These are phyloP conservation scores for Tricladium varicosporioides DNA, from an alignment of 2,329 filamentous ascomycete species.

Conservation along the genomic window DNA sequence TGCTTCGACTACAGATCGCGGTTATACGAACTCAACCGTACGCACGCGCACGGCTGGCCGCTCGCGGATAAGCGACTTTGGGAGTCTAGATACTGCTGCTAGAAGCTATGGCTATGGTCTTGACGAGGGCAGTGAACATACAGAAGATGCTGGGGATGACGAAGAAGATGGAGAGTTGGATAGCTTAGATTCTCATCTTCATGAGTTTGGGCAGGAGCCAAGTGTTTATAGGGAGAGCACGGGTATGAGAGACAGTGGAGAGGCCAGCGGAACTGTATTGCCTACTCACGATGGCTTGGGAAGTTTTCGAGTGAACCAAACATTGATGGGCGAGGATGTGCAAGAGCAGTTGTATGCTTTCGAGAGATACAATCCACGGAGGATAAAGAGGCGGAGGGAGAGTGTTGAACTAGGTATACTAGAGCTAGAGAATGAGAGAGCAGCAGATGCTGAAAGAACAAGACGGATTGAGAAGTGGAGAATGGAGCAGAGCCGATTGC, in stretches of 20 bases:
- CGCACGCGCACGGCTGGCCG: slow-evolving; percentile 66
- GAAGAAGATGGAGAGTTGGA: slow-evolving; percentile 79
- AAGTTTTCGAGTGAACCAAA: slow-evolving; percentile 68
- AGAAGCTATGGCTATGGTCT: slow-evolving; percentile 55
- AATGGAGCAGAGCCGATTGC: slow-evolving; percentile 80
- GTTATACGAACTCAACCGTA: slow-evolving; percentile 63
- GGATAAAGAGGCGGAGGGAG: slow-evolving; percentile 54
- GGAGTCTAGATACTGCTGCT: slow-evolving; percentile 69
- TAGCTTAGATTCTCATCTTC: slow-evolving; percentile 86
- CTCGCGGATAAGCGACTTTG: slow-evolving; percentile 77
- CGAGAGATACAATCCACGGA: slow-evolving; percentile 76
- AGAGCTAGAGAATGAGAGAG: slow-evolving; percentile 51
- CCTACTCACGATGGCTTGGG: slow-evolving; percentile 91
- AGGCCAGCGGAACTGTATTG: slow-evolving; percentile 58
- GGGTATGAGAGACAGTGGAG: slow-evolving; percentile 13
- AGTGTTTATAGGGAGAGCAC: slow-evolving; percentile 30
- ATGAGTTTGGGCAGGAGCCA: slow-evolving; percentile 72
- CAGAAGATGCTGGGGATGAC: slow-evolving; percentile 51
- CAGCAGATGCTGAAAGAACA: slow-evolving; percentile 70
- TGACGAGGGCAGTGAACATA: slow-evolving; percentile 59
- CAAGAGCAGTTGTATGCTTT: slow-evolving; percentile 89
- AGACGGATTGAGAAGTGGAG: slow-evolving; percentile 89
- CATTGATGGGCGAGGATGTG: slow-evolving; percentile 52
- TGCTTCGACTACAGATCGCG: slow-evolving; percentile 64
- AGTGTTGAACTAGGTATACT: slow-evolving; percentile 50